A percentile compares a stretch with the other conserved stretches of the same genome.
These are phyloP conservation scores for Penicillium maclennaniae DNA, from an alignment of 495 filamentous ascomycete genomes.

Conservation along the genomic window DNA sequence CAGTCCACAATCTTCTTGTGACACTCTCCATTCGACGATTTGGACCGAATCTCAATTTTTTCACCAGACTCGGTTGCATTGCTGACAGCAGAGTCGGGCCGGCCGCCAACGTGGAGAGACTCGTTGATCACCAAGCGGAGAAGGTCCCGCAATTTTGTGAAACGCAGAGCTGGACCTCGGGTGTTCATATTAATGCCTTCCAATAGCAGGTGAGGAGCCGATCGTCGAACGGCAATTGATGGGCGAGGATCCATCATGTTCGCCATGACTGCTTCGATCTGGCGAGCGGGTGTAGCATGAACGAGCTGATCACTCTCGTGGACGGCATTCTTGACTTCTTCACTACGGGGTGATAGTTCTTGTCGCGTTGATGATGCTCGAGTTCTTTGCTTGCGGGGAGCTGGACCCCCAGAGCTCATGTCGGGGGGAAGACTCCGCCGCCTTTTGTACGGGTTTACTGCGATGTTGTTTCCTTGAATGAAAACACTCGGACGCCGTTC, in stretches of 20 bases:
- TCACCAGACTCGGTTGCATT: constrained; percentile 61
- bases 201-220: constrained; percentile 37
- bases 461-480: constrained; percentile 44
- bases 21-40: constrained; percentile 55
- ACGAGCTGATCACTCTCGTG: constrained; percentile 48
- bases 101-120: constrained; percentile 64
- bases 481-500: constrained; percentile 39
- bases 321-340: constrained; percentile 47
- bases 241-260: constrained; percentile 41
- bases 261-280: constrained; percentile 43
- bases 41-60: constrained; percentile 59
- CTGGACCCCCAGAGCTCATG: constrained; percentile 20
- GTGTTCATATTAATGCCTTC: constrained; percentile 46
- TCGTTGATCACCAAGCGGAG: constrained; percentile 67
- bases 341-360: constrained; percentile 47
- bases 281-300: constrained; percentile 35
- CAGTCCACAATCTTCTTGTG: constrained; percentile 62
- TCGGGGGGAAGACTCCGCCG: constrained; percentile 44
- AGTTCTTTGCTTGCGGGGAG: constrained; percentile 36
- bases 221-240: constrained; percentile 40
- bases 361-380: constrained; percentile 32
- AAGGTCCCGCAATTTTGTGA: constrained; percentile 61
- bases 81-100: constrained; percentile 65
- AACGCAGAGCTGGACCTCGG: constrained; percentile 45
- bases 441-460: constrained; percentile 48